Base-by-base conservation (phyloP, 148 eudicot species). In the Camellia granthamiana region DNA sequence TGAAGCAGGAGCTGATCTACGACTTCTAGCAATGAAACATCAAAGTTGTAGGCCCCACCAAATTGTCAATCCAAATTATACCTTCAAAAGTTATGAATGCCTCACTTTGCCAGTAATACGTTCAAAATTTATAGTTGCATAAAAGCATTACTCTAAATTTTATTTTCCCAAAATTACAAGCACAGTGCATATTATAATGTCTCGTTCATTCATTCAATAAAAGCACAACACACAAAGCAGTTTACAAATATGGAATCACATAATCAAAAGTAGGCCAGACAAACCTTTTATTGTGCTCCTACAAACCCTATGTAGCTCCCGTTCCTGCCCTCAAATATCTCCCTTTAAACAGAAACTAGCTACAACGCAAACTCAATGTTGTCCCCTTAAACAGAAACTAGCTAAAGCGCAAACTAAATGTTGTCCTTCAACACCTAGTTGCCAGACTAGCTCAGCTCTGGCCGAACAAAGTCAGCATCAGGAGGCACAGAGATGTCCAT, bases 401-500 rank as follows among this genome's bases (percentile, higher is more conserved):
- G 66, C 52, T 42, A 30, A 0, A 64, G 16, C 13, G 44, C 52
- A 61, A 15, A 42, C n/a, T 52, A 49, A 7, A 8, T 18, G 55
- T 43, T 59, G 55, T 75, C 38, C 47, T 14, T 43, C 21, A 46
- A 54, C 43, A 15, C 52, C 58, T 80, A 85, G 83, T 82, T 84
- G 79, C 81, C 80, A 23, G 84, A 75, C 78, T 91, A 90, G 42
- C 98, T 90, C 84, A 95, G 75, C 84, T 95, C 98, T 1, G 98
- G 98, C 76, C 98, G 97, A 23, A 95, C 98, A 63, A 95, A 95
- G 81, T 93, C 97, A 8, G 98, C 98, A 80, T 95, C 94, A 1
- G 93, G 85, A 4, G 98, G 86, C n/a, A 95, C 99, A 7, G 97
- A 95, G 68, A 95, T 95, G 77, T 95, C 99, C 5, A 95, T 91